Conservation (phyloP, 1,139 yeast species). For the Eremothecium sinecaudum region DNA sequence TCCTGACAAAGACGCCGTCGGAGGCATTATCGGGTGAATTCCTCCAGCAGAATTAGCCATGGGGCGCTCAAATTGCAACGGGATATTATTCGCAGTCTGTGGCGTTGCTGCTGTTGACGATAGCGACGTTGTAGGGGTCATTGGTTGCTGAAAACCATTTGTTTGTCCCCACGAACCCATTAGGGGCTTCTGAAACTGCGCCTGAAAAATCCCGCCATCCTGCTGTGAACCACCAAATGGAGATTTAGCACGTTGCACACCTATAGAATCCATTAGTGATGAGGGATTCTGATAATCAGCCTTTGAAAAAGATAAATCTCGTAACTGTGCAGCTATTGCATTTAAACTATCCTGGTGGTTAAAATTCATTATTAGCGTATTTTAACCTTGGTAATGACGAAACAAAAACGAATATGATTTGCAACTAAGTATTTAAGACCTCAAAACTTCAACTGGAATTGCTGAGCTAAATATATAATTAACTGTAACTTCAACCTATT, state of each 20-base stretch:
- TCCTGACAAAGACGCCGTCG: slow-evolving; percentile 8
- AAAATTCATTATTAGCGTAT: slow-evolving; percentile 8
- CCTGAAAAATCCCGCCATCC: neutral
- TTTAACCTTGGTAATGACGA: too few species aligned
- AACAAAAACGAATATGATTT: too few species aligned
- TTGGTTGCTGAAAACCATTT: slow-evolving; percentile 1
- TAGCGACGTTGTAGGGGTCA: slow-evolving; percentile 4
- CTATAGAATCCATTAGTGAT: slow-evolving; percentile 18
- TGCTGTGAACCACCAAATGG: slow-evolving; percentile 7
- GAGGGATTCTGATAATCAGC: slow-evolving; percentile 7
- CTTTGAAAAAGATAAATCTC: slow-evolving; percentile 7
- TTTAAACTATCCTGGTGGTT: slow-evolving; percentile 7
- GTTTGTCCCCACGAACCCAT: slow-evolving; percentile 4
- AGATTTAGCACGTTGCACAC: slow-evolving; percentile 15
- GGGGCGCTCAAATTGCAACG: slow-evolving; percentile 1
- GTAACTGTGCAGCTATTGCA: slow-evolving; percentile 9
- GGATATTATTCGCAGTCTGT: slow-evolving; percentile 1
- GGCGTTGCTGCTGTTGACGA: slow-evolving; percentile 4
- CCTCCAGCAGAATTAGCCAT: neutral
- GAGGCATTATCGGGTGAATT: neutral
- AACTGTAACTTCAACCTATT: too few species aligned
- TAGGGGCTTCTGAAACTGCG: neutral
- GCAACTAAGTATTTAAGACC: too few species aligned
- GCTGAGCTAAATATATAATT: too few species aligned
- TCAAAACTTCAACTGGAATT: too few species aligned